Evolutionary conservation across 805 yeast species (phyloP).

Genomic region (Brettanomyces sp.): DNA sequence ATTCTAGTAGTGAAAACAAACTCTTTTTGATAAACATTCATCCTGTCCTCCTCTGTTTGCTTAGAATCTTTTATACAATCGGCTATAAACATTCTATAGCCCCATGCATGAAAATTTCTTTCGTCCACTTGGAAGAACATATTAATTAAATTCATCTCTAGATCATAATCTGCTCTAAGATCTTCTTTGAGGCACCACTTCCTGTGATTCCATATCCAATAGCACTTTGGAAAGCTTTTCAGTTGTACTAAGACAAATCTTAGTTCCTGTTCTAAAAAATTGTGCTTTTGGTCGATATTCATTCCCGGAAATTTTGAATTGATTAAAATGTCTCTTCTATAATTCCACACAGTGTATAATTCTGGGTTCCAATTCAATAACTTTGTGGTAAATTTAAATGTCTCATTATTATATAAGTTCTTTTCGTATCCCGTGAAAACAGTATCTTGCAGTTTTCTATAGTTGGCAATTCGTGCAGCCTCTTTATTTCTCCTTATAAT

Average conservation of each 20-base stretch:
- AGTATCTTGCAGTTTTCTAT: conserved; percentile 34
- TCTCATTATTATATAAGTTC: conserved; percentile 23
- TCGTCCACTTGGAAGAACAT: conserved; percentile 63
- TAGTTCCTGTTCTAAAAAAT: conserved; percentile 47
- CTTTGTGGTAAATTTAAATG: conserved; percentile 45
- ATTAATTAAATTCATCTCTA: conserved; percentile 61
- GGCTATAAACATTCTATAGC: conserved; percentile 72
- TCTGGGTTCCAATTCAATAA: conserved; percentile 72
- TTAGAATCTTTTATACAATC: conserved; percentile 16
- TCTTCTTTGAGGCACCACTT: conserved; percentile 64
- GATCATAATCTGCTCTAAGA: conserved; percentile 47
- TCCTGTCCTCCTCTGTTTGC: conserved; percentile 3
- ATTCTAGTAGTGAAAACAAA: conserved; percentile 68
- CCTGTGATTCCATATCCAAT: conserved; percentile 96
- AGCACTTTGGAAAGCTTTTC: conserved; percentile 71
- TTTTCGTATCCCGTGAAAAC: conserved; percentile 30
- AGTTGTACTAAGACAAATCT: conserved; percentile 48
- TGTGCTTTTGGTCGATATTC: conserved; percentile 15
- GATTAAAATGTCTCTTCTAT: conserved; percentile 60
- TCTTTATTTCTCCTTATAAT: conserved; percentile 48
- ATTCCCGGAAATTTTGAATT: conserved; percentile 19
- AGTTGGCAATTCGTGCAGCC: conserved; percentile 46
- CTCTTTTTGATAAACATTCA: conserved; percentile 36
- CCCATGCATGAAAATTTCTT: conserved; percentile 95
- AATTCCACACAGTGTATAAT: conserved; percentile 84